A percentile compares a stretch with the other conserved stretches of the same genome.
Evolutionary conservation across 2,329 filamentous ascomycete genomes (phyloP).

Genomic region (Colletotrichum karsti): DNA sequence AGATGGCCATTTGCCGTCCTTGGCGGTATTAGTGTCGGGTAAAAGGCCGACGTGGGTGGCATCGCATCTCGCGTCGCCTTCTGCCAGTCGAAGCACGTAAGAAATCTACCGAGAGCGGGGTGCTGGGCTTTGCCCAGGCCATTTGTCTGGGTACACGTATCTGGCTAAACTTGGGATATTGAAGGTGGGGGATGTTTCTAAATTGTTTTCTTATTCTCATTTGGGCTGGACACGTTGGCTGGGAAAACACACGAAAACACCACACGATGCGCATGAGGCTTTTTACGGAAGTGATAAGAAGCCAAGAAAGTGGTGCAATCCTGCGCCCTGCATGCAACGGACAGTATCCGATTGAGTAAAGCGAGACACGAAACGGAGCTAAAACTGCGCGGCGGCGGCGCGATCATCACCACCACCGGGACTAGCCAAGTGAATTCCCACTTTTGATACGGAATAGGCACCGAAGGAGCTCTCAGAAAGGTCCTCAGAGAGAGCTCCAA

Average conservation of each 20-base stretch:
- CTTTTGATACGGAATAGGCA: conserved; percentile 25
- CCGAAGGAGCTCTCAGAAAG: neutral
- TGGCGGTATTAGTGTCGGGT: conserved; percentile 6
- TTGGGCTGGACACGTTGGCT: neutral
- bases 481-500: neutral
- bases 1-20: conserved; percentile 11
- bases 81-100: neutral
- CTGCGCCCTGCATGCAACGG: conserved; percentile 19
- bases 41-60: conserved; percentile 12
- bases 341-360: conserved; percentile 24
- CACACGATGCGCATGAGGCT: no score
- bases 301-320: conserved; percentile 22
- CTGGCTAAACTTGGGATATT: conserved; percentile 10
- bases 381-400: neutral
- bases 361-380: neutral
- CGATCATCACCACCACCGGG: neutral
- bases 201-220: neutral
- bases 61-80: neutral
- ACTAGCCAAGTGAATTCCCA: conserved; percentile 1
- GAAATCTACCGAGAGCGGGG: conserved; percentile 17
- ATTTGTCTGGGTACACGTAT: neutral
- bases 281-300: conserved; percentile 24
- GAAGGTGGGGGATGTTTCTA: neutral
- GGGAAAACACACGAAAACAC: neutral
- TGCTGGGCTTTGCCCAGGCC: neutral